Evolutionary conservation across 495 filamentous ascomycete genomes (phyloP).

Genomic region (Penicillium pancosmium): DNA sequence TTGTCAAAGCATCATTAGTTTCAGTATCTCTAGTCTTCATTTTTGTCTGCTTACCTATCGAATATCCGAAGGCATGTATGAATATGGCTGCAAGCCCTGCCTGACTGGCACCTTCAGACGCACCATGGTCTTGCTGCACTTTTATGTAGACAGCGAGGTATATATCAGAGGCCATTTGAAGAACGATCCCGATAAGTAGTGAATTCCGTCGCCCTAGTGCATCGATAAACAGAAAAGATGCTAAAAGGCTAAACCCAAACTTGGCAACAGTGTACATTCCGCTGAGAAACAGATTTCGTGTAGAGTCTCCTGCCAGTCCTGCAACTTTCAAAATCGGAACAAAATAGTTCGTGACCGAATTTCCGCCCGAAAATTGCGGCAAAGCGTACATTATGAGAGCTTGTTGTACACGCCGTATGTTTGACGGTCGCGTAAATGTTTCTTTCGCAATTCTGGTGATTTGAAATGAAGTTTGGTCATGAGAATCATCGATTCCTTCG

Average conservation of each 20-base stretch:
- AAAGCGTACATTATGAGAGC: constrained; percentile 23
- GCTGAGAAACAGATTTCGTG: constrained; percentile 19
- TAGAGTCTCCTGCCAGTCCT: constrained; percentile 8
- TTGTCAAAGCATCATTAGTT: not conserved
- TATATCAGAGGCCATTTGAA: constrained; percentile 22
- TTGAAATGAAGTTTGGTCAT: constrained; percentile 1
- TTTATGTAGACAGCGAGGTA: constrained; percentile 24
- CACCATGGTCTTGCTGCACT: constrained; percentile 1
- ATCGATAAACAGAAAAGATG: constrained; percentile 24
- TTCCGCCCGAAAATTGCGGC: constrained; percentile 34
- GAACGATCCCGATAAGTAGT: constrained; percentile 17
- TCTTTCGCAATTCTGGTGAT: constrained; percentile 18
- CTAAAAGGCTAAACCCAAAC: constrained; percentile 33
- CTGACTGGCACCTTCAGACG: constrained; percentile 5
- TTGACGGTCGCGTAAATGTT: constrained; percentile 18
- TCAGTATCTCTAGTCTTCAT: too few species aligned
- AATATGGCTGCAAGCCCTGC: constrained; percentile 18
- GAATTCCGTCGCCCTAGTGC: constrained; percentile 18
- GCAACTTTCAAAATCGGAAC: constrained; percentile 19
- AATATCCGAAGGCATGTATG: constrained; percentile 21
- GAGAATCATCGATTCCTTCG: not conserved
- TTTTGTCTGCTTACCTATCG: constrained; percentile 13
- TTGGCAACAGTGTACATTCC: constrained; percentile 29
- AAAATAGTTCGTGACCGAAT: constrained; percentile 25
- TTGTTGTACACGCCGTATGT: constrained; percentile 27